Conservation (phyloP, 495 filamentous ascomycete species). For the Penicillium canescens region DNA sequence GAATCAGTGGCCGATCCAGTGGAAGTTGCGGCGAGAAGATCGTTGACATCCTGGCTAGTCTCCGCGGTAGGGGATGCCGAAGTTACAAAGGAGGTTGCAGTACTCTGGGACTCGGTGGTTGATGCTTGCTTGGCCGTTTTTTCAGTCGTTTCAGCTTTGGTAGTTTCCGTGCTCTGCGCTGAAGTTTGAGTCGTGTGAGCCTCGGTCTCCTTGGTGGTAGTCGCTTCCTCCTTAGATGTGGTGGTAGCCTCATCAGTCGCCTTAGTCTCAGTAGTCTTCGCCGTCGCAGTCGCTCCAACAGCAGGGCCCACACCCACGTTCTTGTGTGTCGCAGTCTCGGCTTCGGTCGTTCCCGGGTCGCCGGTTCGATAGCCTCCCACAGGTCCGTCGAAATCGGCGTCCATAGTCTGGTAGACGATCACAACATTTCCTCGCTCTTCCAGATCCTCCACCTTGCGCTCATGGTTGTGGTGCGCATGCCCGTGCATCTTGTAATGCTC, state of each 20-base stretch:
- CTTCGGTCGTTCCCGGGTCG: not conserved
- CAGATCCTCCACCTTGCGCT: slow-evolving; percentile 17
- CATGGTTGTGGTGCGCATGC: slow-evolving; percentile 26
- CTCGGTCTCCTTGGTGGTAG: slow-evolving; percentile 4
- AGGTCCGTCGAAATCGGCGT: slow-evolving; percentile 11
- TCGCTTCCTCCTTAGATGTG: not conserved
- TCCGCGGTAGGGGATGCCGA: slow-evolving; percentile 17
- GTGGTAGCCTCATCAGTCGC: slow-evolving; percentile 4
- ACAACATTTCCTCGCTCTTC: slow-evolving; percentile 9
- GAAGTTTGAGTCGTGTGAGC: slow-evolving; percentile 7
- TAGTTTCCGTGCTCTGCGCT: slow-evolving; percentile 7
- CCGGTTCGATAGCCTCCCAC: slow-evolving; percentile 15
- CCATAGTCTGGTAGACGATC: slow-evolving; percentile 19
- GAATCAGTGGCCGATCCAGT: slow-evolving; percentile 14
- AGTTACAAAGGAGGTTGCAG: slow-evolving; percentile 19
- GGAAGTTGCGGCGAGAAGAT: slow-evolving; percentile 12
- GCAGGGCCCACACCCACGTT: slow-evolving; percentile 22
- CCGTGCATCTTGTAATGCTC: slow-evolving; percentile 26
- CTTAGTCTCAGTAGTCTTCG: slow-evolving; percentile 5
- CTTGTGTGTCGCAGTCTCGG: slow-evolving; percentile 7
- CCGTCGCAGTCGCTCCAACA: slow-evolving; percentile 14
- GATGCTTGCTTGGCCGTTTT: slow-evolving; percentile 2
- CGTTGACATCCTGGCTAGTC: slow-evolving; percentile 14
- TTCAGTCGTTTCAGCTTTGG: slow-evolving; percentile 5
- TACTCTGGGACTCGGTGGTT: slow-evolving; percentile 3